Base-by-base conservation (phyloP, 2,329 filamentous ascomycete genomes). In the Penicillium fuscoglaucum region DNA sequence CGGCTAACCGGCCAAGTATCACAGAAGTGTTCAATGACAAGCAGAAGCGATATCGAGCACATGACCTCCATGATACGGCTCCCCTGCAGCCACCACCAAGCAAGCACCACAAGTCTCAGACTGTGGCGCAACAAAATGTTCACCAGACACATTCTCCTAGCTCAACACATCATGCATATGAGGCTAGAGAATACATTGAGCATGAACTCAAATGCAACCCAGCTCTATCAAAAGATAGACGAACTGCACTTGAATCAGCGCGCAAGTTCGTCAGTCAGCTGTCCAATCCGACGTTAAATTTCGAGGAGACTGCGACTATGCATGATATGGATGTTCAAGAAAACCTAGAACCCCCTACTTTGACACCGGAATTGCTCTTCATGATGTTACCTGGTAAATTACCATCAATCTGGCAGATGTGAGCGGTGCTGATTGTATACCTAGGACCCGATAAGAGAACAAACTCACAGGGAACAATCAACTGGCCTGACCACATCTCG, bases 401-500 rank as follows among this genome's bases (percentile, higher is more conserved):
- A 8, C n/a, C 17, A 4, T 12, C 2, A 44, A 13, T 13, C 12
- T 7, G 6, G 3, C 4, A 21, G 1, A 19, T 44, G 8, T 41
- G 4, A 15, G 4, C 4, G 21, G 7, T 40, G 19, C 40, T 66
- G 17, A 62, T 35, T 17, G 10, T 39, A 15, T 15, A 33, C 28
- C 1, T 19, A 63, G 65, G 63, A 8, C 26, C 57, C 6, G 63
- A 66, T 39, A 62, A 50, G 26, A 61, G 48, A 48, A 66, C 64
- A 12, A 65, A 53, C 24, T 67, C 63, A 4, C 63, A 66, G 24
- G 62, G 61, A n/a, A 61, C 52, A 31, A 31, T 62, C 12, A 35
- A 41, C 24, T 67, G 66, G 66, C 66, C 66, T 26, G 66, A 68
- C 43, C 66, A 67, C 19, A 67, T 68, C 15, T 62, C 63, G 4